Percentiles rank a stretch among this genome's conserved stretches.
These are phyloP conservation scores for Nepenthes mirabilis DNA, from an alignment of 148 eudicot species.

Conservation along the genomic window DNA sequence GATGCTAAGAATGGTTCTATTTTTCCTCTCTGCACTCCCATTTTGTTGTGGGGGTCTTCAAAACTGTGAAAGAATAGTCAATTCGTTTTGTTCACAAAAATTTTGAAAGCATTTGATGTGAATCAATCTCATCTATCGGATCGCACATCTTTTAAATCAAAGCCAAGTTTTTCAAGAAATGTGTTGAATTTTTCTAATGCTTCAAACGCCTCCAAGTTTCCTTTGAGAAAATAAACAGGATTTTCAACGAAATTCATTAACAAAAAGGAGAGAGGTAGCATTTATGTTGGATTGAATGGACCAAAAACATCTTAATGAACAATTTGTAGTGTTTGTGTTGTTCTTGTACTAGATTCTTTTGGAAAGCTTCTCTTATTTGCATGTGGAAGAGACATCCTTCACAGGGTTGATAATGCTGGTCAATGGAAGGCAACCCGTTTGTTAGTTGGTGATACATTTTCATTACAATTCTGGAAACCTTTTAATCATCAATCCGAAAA, in stretches of 20 bases:
- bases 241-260: conserved; percentile 4
- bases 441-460: too few relatives aligned
- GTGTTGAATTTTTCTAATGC: conserved; percentile 3
- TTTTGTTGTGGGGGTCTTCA: conserved; percentile 8
- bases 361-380: not conserved
- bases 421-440: not conserved
- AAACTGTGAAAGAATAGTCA: not conserved
- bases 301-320: conserved; percentile 8
- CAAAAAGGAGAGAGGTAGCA: too few relatives aligned
- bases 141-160: not conserved
- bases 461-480: too few relatives aligned
- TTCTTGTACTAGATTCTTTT: not conserved
- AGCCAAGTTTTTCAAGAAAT: conserved; percentile 9
- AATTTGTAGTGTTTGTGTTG: too few relatives aligned
- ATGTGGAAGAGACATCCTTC: not conserved
- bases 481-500: too few relatives aligned
- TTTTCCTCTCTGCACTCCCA: conserved; percentile 3
- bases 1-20: not conserved
- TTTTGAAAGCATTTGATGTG: conserved; percentile 3
- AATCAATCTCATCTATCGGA: not conserved
- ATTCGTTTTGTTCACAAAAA: conserved; percentile 11
- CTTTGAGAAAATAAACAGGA: conserved; percentile 9
- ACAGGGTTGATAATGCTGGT: not conserved
- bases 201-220: conserved; percentile 1
- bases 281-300: conserved; percentile 1